Percentiles rank a stretch among this genome's conserved stretches.
Evolutionary conservation across 768 basidiomycete species (phyloP).

Genomic region (Scleroderma bovista): DNA sequence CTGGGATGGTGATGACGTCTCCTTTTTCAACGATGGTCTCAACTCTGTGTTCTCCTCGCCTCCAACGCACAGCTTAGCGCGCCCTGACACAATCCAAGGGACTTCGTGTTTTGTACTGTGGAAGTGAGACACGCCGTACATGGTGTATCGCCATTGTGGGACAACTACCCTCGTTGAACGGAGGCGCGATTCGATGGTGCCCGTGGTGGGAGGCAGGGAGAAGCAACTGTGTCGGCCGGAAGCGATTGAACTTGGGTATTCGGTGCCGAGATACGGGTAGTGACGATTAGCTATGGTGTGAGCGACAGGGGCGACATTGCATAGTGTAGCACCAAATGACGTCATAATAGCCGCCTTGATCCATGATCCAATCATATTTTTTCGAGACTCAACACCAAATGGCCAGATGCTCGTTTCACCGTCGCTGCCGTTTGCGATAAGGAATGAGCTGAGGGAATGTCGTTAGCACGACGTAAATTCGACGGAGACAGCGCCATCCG

Average conservation of each 20-base stretch:
- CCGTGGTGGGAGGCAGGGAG: conserved; percentile 12
- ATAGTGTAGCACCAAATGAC: too few relatives aligned
- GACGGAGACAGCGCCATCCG: not conserved
- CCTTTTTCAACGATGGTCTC: conserved; percentile 29
- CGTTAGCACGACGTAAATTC: not conserved
- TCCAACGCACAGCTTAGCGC: conserved; percentile 36
- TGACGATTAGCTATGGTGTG: conserved; percentile 16
- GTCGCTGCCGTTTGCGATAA: too few relatives aligned
- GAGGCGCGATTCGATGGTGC: conserved; percentile 36
- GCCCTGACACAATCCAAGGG: conserved; percentile 29
- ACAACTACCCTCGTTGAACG: conserved; percentile 26
- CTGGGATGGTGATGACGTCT: conserved; percentile 38
- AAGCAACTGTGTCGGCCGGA: conserved; percentile 36
- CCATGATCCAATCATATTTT: not conserved
- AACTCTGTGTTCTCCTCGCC: conserved; percentile 33
- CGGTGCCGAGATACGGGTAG: conserved; percentile 26
- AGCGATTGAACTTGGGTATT: conserved; percentile 28
- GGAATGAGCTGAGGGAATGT: not conserved
- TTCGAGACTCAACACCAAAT: not conserved
- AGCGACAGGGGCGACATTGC: not conserved
- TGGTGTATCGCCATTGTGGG: conserved; percentile 39
- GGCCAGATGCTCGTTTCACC: too few relatives aligned
- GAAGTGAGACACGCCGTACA: conserved; percentile 37
- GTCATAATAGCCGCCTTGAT: not conserved
- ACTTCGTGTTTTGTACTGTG: conserved; percentile 42